phyloP scores from a whole-genome alignment of 2,329 filamentous ascomycete species.

The Paecilomyces niveus region DNA sequence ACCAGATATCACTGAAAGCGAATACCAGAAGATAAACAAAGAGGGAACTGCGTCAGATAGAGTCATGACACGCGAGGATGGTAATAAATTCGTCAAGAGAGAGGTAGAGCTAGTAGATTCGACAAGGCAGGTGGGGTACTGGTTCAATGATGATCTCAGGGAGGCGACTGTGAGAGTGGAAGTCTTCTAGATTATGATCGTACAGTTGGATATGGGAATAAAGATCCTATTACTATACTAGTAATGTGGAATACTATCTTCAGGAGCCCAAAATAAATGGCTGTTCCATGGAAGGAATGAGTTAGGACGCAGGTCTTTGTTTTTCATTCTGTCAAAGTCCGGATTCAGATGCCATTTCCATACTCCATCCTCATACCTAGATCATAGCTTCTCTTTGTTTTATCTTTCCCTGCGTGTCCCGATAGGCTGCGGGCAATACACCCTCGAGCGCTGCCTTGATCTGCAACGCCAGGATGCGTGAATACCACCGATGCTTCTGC shows the following conservation, averaged over 20 bases:
- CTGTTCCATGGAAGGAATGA: too few relatives aligned
- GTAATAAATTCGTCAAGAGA: conserved; percentile 62
- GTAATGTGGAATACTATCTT: too few relatives aligned
- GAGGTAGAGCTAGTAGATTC: conserved; percentile 75
- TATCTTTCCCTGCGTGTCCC: neutral
- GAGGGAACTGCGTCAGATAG: conserved; percentile 1
- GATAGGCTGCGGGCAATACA: conserved; percentile 28
- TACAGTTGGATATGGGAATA: neutral
- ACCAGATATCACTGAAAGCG: conserved; percentile 39
- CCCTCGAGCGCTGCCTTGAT: conserved; percentile 31
- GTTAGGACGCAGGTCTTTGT: too few relatives aligned
- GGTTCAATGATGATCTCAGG: conserved; percentile 58
- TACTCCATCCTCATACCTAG: too few relatives aligned
- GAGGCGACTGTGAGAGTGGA: conserved; percentile 69
- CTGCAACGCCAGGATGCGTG: conserved; percentile 39
- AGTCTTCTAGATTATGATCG: conserved; percentile 7
- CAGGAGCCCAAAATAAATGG: neutral
- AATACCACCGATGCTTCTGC: conserved; percentile 33
- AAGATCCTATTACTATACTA: too few relatives aligned
- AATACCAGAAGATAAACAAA: conserved; percentile 33
- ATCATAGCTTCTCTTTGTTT: too few relatives aligned
- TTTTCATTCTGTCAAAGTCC: too few relatives aligned
- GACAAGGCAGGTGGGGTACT: conserved; percentile 74
- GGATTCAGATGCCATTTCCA: too few relatives aligned
- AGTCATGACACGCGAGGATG: conserved; percentile 15